Base-by-base conservation (phyloP, 306 rosid genomes). In the Prinsepia uniflora region DNA sequence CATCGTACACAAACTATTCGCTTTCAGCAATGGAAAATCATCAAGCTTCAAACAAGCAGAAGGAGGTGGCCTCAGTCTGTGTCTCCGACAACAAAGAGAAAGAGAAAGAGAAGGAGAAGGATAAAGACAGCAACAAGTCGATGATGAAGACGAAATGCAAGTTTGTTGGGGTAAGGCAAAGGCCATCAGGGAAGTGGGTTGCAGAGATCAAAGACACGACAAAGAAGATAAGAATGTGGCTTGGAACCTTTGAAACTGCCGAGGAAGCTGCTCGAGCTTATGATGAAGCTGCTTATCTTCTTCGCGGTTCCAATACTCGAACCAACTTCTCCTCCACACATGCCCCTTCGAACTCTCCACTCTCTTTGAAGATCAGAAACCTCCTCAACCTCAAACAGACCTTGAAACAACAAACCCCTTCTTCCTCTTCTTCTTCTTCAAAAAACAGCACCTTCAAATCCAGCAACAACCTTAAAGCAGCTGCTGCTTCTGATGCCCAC, bases 171-270 rank as follows among this genome's bases (percentile, higher is more conserved):
- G 98, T 92, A 57, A 83, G 98, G 67, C 95, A 92, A 63, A 84
- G 98, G 80, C 87, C 96, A 36, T 92, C 92, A 0, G 98, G 98
- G 50, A 92, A 87, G 84, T 92, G 96, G 96, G 96, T 92, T 10
- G 90, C 98, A 53, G 96, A 92, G 76, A 92, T 92, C 81, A 92
- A 92, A 81, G 98, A 92, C 86, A 87, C 96, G 14, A 79, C 90
- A 6, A 81, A 79, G 80, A 88, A 86, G 78, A 86, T 92, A 22
- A 86, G 96, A 45, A 70, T 92, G 85, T 92, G 98, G 98, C 85
- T 92, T 22, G 96, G 98, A 7, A 89, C 96, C n/a, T 90, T 82
- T 19, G 78, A 70, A 49, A 86, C 96, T 1, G 83, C 96, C 0
- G 98, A 92, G 18, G 96, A 86, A 70, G 96, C 98, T 61, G 98